Evolutionary conservation across 257 asterid species (phyloP).

Genomic region (Orobanche coerulescens): DNA sequence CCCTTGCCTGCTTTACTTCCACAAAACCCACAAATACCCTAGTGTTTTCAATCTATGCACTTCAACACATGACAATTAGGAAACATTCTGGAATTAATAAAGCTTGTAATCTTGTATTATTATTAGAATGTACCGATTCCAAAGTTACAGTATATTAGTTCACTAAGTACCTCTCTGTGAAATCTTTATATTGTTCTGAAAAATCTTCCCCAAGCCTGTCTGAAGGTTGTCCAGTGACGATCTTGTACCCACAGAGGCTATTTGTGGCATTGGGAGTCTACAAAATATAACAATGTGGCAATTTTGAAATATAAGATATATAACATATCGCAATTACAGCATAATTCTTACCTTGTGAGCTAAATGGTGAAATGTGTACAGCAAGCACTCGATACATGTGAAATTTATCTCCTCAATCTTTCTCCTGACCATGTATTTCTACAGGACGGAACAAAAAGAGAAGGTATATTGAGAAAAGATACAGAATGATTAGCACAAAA

Average conservation of each 20-base stretch:
- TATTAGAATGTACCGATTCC: background rate
- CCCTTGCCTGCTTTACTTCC: background rate
- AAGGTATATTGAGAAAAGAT: slow-evolving; percentile 11
- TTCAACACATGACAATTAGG: background rate
- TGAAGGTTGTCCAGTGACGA: slow-evolving; percentile 95
- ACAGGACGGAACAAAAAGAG: slow-evolving; percentile 23
- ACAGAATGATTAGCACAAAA: background rate
- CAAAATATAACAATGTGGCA: slow-evolving; percentile 19
- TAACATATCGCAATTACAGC: background rate
- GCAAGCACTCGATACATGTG: slow-evolving; percentile 62
- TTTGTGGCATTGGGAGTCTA: slow-evolving; percentile 89
- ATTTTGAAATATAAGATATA: slow-evolving; percentile 1
- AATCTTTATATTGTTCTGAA: slow-evolving; percentile 72
- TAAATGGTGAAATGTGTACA: slow-evolving; percentile 79
- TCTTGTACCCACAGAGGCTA: slow-evolving; percentile 91
- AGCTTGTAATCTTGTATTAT: background rate
- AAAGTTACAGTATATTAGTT: slow-evolving; percentile 9
- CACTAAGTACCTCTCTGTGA: slow-evolving; percentile 59
- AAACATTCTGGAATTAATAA: background rate
- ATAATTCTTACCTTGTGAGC: slow-evolving; percentile 66
- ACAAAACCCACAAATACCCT: background rate
- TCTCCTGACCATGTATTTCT: slow-evolving; percentile 85
- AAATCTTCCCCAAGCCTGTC: slow-evolving; percentile 98
- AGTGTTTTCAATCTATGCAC: background rate
- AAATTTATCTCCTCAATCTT: slow-evolving; percentile 84